Conservation (phyloP, 805 yeast genomes). For the Barnettozyma wickerhamii region DNA sequence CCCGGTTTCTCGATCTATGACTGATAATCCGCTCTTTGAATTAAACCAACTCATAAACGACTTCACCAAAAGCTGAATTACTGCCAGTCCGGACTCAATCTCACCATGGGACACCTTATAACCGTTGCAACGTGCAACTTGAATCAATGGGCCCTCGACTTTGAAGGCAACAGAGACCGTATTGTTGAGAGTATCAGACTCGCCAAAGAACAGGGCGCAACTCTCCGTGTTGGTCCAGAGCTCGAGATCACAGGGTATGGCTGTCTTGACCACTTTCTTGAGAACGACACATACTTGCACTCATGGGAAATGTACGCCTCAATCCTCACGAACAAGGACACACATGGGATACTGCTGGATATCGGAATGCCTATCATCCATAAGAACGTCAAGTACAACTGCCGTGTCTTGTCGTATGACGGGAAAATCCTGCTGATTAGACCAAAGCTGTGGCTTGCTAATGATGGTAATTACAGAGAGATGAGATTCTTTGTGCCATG, state of each 20-base stretch:
- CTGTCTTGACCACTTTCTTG: conserved; percentile 90
- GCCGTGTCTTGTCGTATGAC: conserved; percentile 79
- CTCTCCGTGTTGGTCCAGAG: conserved; percentile 94
- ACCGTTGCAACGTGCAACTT: conserved; percentile 92
- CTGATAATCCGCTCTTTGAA: no score
- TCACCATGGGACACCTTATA: conserved; percentile 76
- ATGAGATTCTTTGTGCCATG: conserved; percentile 97
- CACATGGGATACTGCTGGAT: conserved; percentile 77
- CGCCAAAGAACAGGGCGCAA: conserved; percentile 76
- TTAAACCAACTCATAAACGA: no score
- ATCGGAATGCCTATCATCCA: conserved; percentile 94
- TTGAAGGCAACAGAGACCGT: conserved; percentile 93
- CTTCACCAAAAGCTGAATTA: no score
- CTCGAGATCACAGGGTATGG: conserved; percentile 94
- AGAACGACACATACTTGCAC: conserved; percentile 82
- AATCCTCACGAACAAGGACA: conserved; percentile 60
- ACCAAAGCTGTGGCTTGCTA: conserved; percentile 91
- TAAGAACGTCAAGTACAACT: conserved; percentile 84
- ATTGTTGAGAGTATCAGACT: conserved; percentile 72
- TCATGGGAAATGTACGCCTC: conserved; percentile 93
- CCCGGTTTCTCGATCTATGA: no score
- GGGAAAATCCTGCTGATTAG: conserved; percentile 79
- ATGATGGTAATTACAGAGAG: conserved; percentile 97
- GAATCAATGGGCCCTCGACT: conserved; percentile 98
- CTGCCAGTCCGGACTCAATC: no score